Conservation (phyloP, 2,329 filamentous ascomycete species). For the Ophiosphaerella herpotricha region DNA sequence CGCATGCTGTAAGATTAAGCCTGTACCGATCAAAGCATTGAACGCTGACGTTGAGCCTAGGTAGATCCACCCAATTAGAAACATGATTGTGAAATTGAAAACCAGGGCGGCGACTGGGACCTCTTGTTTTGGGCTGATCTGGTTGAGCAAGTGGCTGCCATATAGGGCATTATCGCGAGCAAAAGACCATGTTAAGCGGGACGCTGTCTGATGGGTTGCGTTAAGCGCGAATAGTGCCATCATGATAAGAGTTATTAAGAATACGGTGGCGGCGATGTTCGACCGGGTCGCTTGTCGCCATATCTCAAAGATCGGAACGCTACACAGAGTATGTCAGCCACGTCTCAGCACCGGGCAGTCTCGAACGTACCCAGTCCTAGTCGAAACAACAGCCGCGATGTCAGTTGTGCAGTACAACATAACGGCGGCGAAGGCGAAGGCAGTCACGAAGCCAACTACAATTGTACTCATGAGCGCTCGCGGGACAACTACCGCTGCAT, state of each 20-base stretch:
- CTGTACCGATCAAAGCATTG: conserved; percentile 23
- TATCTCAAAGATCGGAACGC: conserved; percentile 21
- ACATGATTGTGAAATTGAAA: conserved; percentile 21
- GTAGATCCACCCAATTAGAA: conserved; percentile 24
- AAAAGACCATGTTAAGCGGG: conserved; percentile 23
- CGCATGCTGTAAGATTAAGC: conserved; percentile 27
- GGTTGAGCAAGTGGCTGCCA: conserved; percentile 15
- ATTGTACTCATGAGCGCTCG: conserved; percentile 42
- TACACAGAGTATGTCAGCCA: conserved; percentile 1
- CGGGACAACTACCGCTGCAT: conserved; percentile 32
- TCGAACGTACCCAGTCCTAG: conserved; percentile 12
- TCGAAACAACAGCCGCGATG: conserved; percentile 14
- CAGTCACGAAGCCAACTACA: conserved; percentile 35
- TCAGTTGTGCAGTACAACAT: conserved; percentile 21
- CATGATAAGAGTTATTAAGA: conserved; percentile 11
- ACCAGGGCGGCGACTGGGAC: conserved; percentile 16
- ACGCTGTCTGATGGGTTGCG: conserved; percentile 20
- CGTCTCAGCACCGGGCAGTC: background rate
- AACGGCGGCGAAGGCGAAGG: conserved; percentile 15
- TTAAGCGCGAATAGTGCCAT: conserved; percentile 16
- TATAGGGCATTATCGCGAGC: conserved; percentile 18
- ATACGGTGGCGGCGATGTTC: conserved; percentile 14
- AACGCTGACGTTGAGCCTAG: conserved; percentile 22
- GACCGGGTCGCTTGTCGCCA: conserved; percentile 22
- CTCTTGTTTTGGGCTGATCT: conserved; percentile 13